Base-by-base conservation (phyloP, 257 asterid species). In the Coffea canephora region DNA sequence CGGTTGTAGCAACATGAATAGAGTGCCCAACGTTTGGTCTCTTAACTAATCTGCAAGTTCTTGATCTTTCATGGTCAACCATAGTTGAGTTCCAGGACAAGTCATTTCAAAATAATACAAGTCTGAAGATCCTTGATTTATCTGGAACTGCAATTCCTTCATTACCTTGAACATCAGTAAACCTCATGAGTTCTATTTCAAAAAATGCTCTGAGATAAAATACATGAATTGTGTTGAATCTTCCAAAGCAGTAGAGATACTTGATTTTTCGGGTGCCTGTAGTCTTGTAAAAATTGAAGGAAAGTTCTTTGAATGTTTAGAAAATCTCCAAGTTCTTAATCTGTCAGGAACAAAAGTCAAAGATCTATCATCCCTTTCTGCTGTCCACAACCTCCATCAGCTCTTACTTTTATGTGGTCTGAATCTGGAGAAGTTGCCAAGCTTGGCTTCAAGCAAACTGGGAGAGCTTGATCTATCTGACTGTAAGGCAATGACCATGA, bases 321-420 rank as follows among this genome's bases (percentile, higher is more conserved):
- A 19, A 23, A 75, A 61, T 31, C 79, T 75, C 61, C 79, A 16
- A 57, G 79, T 75, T 75, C 79, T 75, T n/a, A 75, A 75, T 57
- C 52, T 75, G 52, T 75, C 79, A 10, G 36, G 61, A 41, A 36
- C 79, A n/a, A 75, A 75, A 36, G 39, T 75, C 54, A 36, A 61
- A 36, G 55, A 3, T 39, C 57, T 75, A 21, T 23, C 79, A 23
- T 8, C 70, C 21, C 71, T 75, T 59, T 75, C 71, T 36, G 31
- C 69, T 19, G 71, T 75, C 8, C 8, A 5, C 16, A 75, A 61
- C 55, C 79, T 75, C 27, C 71, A 25, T 10, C 39, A 57, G 36
- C 70, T 75, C 4, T 31, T 75, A 16, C 70, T 75, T 75, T 75
- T 57, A 0, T 18, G 70, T 21, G 41, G 79, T 43, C 25, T 8